Evolutionary conservation across 1,284 basidiomycete species (phyloP).

Genomic region (Pascua sp.): DNA sequence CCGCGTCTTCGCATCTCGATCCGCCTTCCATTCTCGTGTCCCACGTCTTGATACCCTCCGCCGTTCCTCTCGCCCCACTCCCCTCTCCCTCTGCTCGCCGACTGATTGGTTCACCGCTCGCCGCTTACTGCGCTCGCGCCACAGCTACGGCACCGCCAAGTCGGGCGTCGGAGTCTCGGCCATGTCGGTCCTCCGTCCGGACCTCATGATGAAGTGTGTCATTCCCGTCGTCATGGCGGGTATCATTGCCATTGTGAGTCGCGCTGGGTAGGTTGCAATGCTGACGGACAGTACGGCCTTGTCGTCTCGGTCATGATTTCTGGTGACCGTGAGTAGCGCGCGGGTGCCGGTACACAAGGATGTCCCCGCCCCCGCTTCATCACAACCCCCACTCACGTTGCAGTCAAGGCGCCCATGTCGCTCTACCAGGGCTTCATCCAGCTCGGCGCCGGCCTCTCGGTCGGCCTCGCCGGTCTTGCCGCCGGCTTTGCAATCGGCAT

Average conservation of each 20-base stretch:
- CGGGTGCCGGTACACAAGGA: too few species aligned
- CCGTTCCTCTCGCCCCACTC: too few species aligned
- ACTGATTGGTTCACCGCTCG: too few species aligned
- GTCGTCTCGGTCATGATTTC: conserved; percentile 89
- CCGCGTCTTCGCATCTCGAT: too few species aligned
- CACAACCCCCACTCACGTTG: too few species aligned
- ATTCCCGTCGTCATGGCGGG: conserved; percentile 99
- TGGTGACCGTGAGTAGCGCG: conserved; percentile 49
- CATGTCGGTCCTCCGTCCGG: conserved; percentile 92
- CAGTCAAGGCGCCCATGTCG: conserved; percentile 55
- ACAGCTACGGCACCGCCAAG: conserved; percentile 84
- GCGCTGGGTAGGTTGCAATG: background rate
- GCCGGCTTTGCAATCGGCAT: conserved; percentile 91
- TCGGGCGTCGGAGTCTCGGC: conserved; percentile 98
- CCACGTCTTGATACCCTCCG: too few species aligned
- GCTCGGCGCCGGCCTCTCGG: conserved; percentile 76
- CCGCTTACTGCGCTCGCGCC: background rate
- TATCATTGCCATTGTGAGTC: conserved; percentile 80
- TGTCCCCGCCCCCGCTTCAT: too few species aligned
- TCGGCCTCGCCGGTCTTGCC: conserved; percentile 82
- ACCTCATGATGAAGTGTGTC: conserved; percentile 92
- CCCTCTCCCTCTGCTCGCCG: too few species aligned
- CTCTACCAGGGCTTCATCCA: conserved; percentile 83
- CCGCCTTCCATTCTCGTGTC: background rate
- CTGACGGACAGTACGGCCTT: conserved; percentile 65